Conservation (phyloP, 2,329 filamentous ascomycete genomes). For the Chrysoporthe puriensis region DNA sequence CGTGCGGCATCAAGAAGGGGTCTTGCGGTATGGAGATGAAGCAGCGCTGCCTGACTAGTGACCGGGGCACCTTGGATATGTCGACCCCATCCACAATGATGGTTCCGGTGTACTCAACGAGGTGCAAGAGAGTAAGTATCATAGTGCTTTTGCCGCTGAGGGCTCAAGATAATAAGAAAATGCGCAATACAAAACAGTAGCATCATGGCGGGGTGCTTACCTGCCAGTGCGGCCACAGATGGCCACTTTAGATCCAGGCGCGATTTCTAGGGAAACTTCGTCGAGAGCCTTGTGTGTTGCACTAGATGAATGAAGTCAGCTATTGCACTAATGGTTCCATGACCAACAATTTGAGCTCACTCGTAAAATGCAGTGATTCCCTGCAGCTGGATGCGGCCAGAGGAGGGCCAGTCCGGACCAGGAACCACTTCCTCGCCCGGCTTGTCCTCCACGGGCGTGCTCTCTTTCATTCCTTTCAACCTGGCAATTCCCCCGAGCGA, state of each 20-base stretch:
- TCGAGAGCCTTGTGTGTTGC: slow-evolving; percentile 31
- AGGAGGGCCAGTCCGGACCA: slow-evolving; percentile 35
- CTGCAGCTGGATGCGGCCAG: slow-evolving; percentile 35
- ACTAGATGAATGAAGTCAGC: slow-evolving; percentile 3
- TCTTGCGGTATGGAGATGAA: slow-evolving; percentile 51
- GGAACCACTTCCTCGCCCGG: neutral
- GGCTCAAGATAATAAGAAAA: slow-evolving; percentile 25
- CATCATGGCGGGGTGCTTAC: slow-evolving; percentile 35
- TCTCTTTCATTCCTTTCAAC: slow-evolving; percentile 37
- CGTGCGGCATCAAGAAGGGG: slow-evolving; percentile 44
- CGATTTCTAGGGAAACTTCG: slow-evolving; percentile 35
- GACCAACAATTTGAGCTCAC: slow-evolving; percentile 11
- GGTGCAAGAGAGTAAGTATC: slow-evolving; percentile 51
- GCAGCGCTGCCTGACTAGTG: slow-evolving; percentile 47
- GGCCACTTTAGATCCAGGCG: slow-evolving; percentile 51
- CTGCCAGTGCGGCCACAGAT: slow-evolving; percentile 58
- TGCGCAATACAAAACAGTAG: neutral
- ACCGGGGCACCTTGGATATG: slow-evolving; percentile 46
- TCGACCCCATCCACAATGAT: slow-evolving; percentile 54
- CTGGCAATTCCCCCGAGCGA: slow-evolving; percentile 42
- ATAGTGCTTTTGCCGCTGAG: slow-evolving; percentile 46
- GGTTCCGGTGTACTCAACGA: slow-evolving; percentile 46
- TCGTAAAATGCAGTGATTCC: slow-evolving; percentile 38
- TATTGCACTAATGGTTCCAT: slow-evolving; percentile 19
- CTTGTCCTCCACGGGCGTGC: slow-evolving; percentile 31